Percentiles rank a stretch among this genome's conserved stretches.
These are phyloP conservation scores for Areca catechu DNA, from an alignment of 176 grass and related monocot genomes.

Conservation along the genomic window DNA sequence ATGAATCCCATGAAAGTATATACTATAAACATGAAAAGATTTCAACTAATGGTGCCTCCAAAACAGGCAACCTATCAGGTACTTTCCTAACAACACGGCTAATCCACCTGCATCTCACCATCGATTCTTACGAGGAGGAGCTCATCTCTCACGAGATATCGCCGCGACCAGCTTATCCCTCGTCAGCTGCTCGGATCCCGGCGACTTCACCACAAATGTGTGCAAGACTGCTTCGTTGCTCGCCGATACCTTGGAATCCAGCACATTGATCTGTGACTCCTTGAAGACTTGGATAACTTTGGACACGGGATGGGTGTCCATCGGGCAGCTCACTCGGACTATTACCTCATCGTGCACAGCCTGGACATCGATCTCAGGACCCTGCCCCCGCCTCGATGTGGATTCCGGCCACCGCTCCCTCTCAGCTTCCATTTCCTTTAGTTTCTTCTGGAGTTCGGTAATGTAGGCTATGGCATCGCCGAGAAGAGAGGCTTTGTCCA, in stretches of 20 bases:
- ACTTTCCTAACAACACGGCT: too few species aligned
- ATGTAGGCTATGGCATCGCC: constrained; percentile 82
- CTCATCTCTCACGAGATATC: too few species aligned
- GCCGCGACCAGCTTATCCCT: too few species aligned
- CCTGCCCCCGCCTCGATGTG: not conserved
- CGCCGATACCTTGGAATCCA: constrained; percentile 3
- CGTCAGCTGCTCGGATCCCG: too few species aligned
- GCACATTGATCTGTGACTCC: not conserved
- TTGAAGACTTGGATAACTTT: constrained; percentile 3
- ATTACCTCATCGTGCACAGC: constrained; percentile 53
- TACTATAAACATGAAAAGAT: too few species aligned
- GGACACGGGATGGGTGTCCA: constrained; percentile 33
- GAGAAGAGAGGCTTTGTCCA: constrained; percentile 86
- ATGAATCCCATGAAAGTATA: too few species aligned
- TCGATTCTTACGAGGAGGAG: too few species aligned
- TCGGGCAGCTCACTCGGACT: constrained; percentile 61
- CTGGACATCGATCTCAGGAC: constrained; percentile 49
- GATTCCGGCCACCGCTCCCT: constrained; percentile 4
- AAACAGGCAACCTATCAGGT: too few species aligned
- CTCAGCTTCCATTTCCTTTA: constrained; percentile 23
- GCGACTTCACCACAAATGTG: not conserved
- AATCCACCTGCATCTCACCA: too few species aligned
- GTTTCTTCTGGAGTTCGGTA: constrained; percentile 56
- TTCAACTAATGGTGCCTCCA: too few species aligned
- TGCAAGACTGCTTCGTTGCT: not conserved